Evolutionary conservation across 2,329 filamentous ascomycete genomes (phyloP).

Genomic region (Aspergillus sp.): DNA sequence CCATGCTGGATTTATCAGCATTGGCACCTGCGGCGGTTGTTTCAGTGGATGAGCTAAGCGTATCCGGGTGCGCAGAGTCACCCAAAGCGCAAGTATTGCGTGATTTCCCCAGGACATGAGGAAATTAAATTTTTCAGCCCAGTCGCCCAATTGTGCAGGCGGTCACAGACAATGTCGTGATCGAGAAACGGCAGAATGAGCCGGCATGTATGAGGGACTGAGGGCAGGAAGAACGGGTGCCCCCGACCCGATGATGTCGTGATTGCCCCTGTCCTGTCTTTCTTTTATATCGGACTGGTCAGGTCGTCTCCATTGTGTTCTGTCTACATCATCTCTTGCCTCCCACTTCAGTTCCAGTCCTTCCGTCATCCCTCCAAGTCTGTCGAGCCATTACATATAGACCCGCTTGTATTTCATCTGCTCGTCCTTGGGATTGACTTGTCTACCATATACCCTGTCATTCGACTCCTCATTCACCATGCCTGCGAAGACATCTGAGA

Average conservation of each 20-base stretch:
- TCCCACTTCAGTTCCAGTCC: conserved; percentile 6
- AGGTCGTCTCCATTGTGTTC: conserved; percentile 22
- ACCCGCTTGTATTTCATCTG: conserved; percentile 3
- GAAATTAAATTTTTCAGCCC: conserved; percentile 34
- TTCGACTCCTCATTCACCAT: conserved; percentile 28
- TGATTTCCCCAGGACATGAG: conserved; percentile 39
- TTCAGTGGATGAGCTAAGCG: conserved; percentile 14
- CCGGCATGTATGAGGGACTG: conserved; percentile 25
- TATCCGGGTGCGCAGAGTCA: conserved; percentile 22
- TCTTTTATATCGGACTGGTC: conserved; percentile 32
- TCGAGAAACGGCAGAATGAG: conserved; percentile 29
- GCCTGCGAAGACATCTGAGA: conserved; percentile 41
- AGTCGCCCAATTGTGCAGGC: conserved; percentile 27
- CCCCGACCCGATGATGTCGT: conserved; percentile 35
- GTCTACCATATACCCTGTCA: conserved; percentile 8
- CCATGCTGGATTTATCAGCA: conserved; percentile 25
- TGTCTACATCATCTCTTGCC: conserved; percentile 16
- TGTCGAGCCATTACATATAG: conserved; percentile 3
- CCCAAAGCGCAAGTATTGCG: conserved; percentile 41
- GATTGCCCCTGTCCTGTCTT: conserved; percentile 28
- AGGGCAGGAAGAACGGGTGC: conserved; percentile 26
- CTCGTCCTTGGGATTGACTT: conserved; percentile 8
- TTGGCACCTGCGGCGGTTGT: neutral
- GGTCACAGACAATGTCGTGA: conserved; percentile 34
- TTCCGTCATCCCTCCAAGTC: conserved; percentile 9